phyloP scores from a whole-genome alignment of 2,329 filamentous ascomycete genomes.

The Helotiales sp. region DNA sequence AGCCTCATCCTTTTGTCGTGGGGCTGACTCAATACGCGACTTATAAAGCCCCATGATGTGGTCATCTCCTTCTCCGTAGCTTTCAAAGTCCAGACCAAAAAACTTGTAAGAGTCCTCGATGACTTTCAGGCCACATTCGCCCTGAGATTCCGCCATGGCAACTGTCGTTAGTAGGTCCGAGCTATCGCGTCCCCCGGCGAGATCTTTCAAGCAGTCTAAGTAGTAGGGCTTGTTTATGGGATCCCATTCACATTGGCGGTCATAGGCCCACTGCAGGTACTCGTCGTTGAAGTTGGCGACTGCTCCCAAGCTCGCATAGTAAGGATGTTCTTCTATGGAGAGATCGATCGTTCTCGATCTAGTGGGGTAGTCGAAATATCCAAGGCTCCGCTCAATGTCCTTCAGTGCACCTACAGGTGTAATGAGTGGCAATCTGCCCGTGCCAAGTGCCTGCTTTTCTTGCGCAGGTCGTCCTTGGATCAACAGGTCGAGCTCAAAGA shows the following conservation, averaged over 20 bases:
- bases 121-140: slow-evolving; percentile 56
- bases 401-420: slow-evolving; percentile 22
- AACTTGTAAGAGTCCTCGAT: slow-evolving; percentile 57
- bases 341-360: slow-evolving; percentile 31
- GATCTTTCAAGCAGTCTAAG: slow-evolving; percentile 62
- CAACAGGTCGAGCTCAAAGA: slow-evolving; percentile 49
- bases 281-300: slow-evolving; percentile 61
- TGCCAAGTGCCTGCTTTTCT: slow-evolving; percentile 9
- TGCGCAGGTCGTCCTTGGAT: slow-evolving; percentile 25
- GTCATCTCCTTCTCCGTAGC: slow-evolving; percentile 51
- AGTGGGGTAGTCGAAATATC: slow-evolving; percentile 31
- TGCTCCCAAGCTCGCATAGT: slow-evolving; percentile 63
- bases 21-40: slow-evolving; percentile 55
- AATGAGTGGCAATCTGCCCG: slow-evolving; percentile 1
- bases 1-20: slow-evolving; percentile 53
- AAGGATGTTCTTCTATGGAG: slow-evolving; percentile 40
- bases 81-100: slow-evolving; percentile 53
- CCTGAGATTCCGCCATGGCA: slow-evolving; percentile 56
- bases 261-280: slow-evolving; percentile 62
- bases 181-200: slow-evolving; percentile 51
- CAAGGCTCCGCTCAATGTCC: slow-evolving; percentile 31
- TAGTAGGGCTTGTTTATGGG: slow-evolving; percentile 57
- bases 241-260: slow-evolving; percentile 58
- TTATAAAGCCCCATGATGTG: slow-evolving; percentile 62
- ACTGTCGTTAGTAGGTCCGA: slow-evolving; percentile 58